Conservation (phyloP, 176 grass and related monocot species). For the Melocanna baccifera region DNA sequence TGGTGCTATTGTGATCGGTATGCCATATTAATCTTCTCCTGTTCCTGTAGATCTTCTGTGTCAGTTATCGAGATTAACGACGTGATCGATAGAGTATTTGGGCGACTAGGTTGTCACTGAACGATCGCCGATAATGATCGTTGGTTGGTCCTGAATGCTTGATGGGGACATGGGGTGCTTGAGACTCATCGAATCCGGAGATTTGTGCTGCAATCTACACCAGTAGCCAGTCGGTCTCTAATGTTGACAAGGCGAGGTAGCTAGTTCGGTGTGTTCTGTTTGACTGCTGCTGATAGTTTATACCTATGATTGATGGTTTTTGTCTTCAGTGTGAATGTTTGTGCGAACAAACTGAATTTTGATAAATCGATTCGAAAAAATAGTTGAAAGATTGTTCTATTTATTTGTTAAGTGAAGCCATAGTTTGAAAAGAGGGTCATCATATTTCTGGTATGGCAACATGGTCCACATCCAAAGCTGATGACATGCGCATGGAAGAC, state of each 20-base stretch:
- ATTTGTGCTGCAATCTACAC: not conserved
- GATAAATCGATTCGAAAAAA: too few relatives aligned
- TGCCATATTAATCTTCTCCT: not conserved
- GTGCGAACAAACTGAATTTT: rapidly evolving
- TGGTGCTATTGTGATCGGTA: not conserved
- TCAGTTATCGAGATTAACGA: not conserved
- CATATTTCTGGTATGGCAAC: too few relatives aligned
- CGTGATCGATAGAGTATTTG: not conserved
- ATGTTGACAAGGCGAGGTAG: not conserved
- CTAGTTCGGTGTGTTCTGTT: too few relatives aligned
- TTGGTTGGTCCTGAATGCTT: not conserved
- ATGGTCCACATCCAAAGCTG: not conserved
- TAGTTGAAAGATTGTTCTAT: too few relatives aligned
- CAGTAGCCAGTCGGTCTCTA: too few relatives aligned
- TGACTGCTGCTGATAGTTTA: too few relatives aligned
- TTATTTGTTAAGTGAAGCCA: too few relatives aligned
- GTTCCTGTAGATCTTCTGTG: not conserved
- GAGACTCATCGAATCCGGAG: not conserved
- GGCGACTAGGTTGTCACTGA: not conserved
- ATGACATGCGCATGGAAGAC: not conserved
- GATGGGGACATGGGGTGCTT: not conserved
- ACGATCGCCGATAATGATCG: not conserved
- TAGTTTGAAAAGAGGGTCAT: too few relatives aligned
- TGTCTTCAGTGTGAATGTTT: rapidly evolving
- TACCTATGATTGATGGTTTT: too few relatives aligned